phyloP scores from a whole-genome alignment of 192 early-diverging fungal species.

The Allomyces macrogynus region DNA sequence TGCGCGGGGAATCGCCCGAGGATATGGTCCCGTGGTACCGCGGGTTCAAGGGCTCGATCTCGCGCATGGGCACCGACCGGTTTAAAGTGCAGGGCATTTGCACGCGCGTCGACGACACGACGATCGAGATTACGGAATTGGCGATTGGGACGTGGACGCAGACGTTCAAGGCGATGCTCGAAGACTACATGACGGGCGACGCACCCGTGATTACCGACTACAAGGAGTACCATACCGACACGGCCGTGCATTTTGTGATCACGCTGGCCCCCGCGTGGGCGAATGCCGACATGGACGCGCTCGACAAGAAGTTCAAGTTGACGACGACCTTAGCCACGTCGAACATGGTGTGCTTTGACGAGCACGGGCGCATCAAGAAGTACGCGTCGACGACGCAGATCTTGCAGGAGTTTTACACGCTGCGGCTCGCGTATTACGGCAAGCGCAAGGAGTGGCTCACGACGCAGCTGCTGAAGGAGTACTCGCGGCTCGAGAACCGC shows the following conservation, averaged over 20 bases:
- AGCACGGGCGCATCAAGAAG: constrained; percentile 59
- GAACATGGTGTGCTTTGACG: constrained; percentile 92
- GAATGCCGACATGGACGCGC: constrained; percentile 49
- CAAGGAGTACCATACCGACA: constrained; percentile 49
- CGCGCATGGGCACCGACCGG: constrained; percentile 24
- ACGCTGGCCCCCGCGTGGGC: constrained; percentile 44
- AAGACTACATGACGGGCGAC: constrained; percentile 42
- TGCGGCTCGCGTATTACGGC: constrained; percentile 65
- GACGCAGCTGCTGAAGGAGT: constrained; percentile 38
- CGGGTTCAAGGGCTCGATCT: constrained; percentile 68
- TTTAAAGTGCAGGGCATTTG: constrained; percentile 51
- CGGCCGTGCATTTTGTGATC: constrained; percentile 40
- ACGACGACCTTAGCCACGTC: constrained; percentile 44
- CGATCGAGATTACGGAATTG: constrained; percentile 72
- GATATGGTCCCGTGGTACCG: constrained; percentile 87
- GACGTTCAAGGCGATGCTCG: constrained; percentile 64
- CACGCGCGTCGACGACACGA: constrained; percentile 45
- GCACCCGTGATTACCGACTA: constrained; percentile 28
- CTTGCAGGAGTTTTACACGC: constrained; percentile 66
- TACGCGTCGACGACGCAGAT: constrained; percentile 59
- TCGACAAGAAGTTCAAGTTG: constrained; percentile 69
- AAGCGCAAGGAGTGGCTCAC: constrained; percentile 65
- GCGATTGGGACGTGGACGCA: constrained; percentile 79
- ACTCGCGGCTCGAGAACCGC: constrained; percentile 55
- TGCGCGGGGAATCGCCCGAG: constrained; percentile 45